phyloP scores from a whole-genome alignment of 2,329 filamentous ascomycete genomes.

The Parafenestella ontariensis region DNA sequence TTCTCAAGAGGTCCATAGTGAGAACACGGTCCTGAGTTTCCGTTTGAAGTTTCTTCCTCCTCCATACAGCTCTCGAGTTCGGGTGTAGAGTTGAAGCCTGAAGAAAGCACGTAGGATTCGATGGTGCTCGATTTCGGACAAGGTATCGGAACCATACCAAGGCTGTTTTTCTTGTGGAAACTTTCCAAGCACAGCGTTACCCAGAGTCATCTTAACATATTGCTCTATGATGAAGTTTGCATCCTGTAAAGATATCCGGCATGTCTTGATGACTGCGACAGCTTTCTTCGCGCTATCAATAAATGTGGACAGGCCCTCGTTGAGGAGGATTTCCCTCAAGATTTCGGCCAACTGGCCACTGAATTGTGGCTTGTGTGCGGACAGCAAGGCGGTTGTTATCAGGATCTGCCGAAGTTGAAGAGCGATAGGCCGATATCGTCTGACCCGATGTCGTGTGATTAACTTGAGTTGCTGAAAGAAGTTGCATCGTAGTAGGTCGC shows the following conservation, averaged over 20 bases:
- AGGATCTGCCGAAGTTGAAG: constrained; percentile 3
- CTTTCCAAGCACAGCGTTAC: not conserved
- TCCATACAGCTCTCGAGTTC: not conserved
- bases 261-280: not conserved
- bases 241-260: not conserved
- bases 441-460: not conserved
- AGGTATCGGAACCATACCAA: not conserved
- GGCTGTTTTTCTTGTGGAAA: not conserved
- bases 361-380: not conserved
- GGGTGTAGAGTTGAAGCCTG: not conserved
- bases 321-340: not conserved
- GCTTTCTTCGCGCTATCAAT: not conserved
- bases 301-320: not conserved
- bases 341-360: not conserved
- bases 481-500: constrained; percentile 6
- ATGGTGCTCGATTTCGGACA: constrained; percentile 3
- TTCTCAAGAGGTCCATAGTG: not conserved
- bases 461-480: constrained; percentile 1
- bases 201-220: not conserved
- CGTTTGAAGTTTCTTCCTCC: not conserved
- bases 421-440: not conserved
- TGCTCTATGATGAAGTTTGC: not conserved
- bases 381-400: not conserved
- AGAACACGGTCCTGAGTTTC: not conserved
- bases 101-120: not conserved